A percentile compares a stretch with the other conserved stretches of the same genome.
Conservation (phyloP, 441 rosid genomes). For the Flueggea neowawraea region DNA sequence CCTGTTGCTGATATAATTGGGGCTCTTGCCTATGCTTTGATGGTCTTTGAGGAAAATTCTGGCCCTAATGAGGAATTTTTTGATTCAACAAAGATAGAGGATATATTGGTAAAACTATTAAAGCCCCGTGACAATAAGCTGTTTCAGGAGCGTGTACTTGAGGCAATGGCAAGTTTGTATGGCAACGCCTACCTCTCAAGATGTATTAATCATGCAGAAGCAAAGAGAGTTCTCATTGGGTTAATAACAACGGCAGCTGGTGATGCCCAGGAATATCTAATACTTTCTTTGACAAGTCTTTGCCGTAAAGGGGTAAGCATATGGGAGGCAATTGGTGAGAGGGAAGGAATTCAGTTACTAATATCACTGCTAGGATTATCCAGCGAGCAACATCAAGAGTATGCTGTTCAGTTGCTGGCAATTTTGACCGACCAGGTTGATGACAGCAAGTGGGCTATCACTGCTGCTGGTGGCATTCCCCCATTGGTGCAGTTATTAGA, state of each 20-base stretch:
- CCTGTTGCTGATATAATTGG: constrained; percentile 85
- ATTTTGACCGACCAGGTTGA: constrained; percentile 80
- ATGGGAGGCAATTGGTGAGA: constrained; percentile 81
- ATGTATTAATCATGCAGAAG: constrained; percentile 58
- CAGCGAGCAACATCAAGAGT: constrained; percentile 79
- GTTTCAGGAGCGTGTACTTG: constrained; percentile 83
- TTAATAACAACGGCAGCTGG: constrained; percentile 63
- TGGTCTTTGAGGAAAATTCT: constrained; percentile 53
- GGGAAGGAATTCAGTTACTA: constrained; percentile 83
- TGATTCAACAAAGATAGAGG: constrained; percentile 58
- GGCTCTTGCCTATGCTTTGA: constrained; percentile 81
- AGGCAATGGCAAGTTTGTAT: constrained; percentile 88
- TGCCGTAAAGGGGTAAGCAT: constrained; percentile 49
- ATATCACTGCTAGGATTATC: constrained; percentile 79
- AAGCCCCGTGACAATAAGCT: constrained; percentile 69
- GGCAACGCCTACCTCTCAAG: constrained; percentile 54
- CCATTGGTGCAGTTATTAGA: constrained; percentile 78
- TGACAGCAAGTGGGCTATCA: constrained; percentile 97
- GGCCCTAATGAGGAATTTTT: constrained; percentile 39
- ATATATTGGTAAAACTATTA: constrained; percentile 50
- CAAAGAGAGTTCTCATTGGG: constrained; percentile 69
- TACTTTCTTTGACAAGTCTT: constrained; percentile 55
- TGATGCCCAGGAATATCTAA: constrained; percentile 58
- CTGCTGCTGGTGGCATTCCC: constrained; percentile 98
- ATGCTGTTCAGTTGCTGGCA: constrained; percentile 65